These are phyloP conservation scores for Penicillium hordei DNA, from an alignment of 2,329 filamentous ascomycete species.

Conservation along the genomic window DNA sequence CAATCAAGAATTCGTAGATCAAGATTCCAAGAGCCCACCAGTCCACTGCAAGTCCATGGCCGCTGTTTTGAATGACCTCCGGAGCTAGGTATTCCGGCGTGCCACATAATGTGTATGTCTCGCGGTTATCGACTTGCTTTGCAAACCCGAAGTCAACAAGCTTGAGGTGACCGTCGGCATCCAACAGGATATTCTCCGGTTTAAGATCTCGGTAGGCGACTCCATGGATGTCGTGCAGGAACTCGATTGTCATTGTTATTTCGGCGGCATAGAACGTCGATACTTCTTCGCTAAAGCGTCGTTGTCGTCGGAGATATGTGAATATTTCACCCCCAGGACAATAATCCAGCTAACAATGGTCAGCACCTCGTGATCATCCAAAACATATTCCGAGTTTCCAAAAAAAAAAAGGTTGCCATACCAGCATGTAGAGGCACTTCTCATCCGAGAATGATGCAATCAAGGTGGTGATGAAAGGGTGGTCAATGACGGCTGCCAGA, in stretches of 20 bases:
- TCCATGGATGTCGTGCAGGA: slow-evolving; percentile 63
- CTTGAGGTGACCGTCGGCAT: slow-evolving; percentile 64
- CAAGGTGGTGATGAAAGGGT: slow-evolving; percentile 66
- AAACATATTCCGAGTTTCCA: background rate
- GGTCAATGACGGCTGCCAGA: slow-evolving; percentile 61
- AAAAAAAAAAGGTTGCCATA: slow-evolving; percentile 27
- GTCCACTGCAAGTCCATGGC: slow-evolving; percentile 65
- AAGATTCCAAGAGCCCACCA: slow-evolving; percentile 70
- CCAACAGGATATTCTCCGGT: slow-evolving; percentile 66
- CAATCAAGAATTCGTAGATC: slow-evolving; percentile 67
- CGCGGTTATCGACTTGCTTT: slow-evolving; percentile 58
- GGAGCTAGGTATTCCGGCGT: slow-evolving; percentile 68
- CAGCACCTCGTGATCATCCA: slow-evolving; percentile 13
- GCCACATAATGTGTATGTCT: slow-evolving; percentile 67
- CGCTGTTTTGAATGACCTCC: slow-evolving; percentile 65
- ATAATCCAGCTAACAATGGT: slow-evolving; percentile 57
- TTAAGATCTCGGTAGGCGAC: slow-evolving; percentile 67
- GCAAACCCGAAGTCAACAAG: slow-evolving; percentile 68
- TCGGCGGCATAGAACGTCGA: slow-evolving; percentile 67
- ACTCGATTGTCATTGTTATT: slow-evolving; percentile 65
- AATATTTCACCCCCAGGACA: slow-evolving; percentile 68
- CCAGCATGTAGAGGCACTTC: slow-evolving; percentile 57
- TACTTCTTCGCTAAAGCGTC: slow-evolving; percentile 62
- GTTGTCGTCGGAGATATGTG: slow-evolving; percentile 61
- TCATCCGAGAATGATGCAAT: slow-evolving; percentile 64